Conservation (phyloP, 225 moss, liverwort and hornwort species). For the Pseudoscleropodium purum region DNA sequence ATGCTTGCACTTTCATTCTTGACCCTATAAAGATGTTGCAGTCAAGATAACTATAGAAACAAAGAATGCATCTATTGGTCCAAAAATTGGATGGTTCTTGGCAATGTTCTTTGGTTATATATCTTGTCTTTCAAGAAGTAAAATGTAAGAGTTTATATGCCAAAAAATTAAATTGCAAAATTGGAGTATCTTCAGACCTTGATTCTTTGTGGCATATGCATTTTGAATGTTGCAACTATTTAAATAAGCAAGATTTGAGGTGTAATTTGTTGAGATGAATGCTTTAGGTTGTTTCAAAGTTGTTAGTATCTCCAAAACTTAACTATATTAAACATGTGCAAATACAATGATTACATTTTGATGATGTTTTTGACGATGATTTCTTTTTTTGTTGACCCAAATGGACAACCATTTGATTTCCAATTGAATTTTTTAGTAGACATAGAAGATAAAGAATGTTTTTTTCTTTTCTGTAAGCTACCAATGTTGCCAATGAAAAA, state of each 20-base stretch:
- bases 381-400: background rate
- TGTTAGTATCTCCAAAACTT: background rate
- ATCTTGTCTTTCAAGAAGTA: background rate
- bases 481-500: background rate
- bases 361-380: fast-evolving
- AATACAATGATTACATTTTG: background rate
- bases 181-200: background rate
- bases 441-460: background rate
- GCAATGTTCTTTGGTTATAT: background rate
- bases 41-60: background rate
- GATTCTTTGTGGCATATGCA: background rate
- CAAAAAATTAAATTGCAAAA: background rate
- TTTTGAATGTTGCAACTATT: background rate
- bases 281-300: background rate
- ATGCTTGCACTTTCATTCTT: background rate
- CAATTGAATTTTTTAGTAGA: background rate
- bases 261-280: background rate
- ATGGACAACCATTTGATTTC: background rate
- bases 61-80: background rate
- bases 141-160: background rate
- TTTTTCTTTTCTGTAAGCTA: background rate
- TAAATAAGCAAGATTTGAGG: background rate
- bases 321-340: background rate
- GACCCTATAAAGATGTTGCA: fast-evolving
- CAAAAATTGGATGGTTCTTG: background rate